These are phyloP conservation scores for Buxus sempervirens DNA, from an alignment of 164 flowering plant species.

Conservation along the genomic window DNA sequence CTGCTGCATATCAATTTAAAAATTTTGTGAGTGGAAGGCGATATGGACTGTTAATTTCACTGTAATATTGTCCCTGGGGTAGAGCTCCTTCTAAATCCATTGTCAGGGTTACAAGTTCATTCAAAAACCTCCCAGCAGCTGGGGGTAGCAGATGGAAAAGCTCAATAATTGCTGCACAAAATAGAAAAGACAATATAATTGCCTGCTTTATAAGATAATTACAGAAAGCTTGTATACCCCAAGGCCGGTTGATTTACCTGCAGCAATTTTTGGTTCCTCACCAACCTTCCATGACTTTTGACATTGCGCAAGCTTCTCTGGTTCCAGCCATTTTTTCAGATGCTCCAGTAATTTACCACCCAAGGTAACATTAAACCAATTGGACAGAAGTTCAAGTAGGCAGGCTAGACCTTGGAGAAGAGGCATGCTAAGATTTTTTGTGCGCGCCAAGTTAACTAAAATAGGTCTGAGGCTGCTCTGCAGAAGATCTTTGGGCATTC, in stretches of 20 bases:
- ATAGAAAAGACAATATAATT: constrained; percentile 2
- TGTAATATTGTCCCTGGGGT: constrained; percentile 87
- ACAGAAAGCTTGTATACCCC: neutral
- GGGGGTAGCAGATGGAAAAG: constrained; percentile 96
- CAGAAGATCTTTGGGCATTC: constrained; percentile 97
- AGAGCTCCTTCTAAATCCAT: constrained; percentile 93
- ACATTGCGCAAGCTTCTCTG: constrained; percentile 93
- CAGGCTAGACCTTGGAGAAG: constrained; percentile 97
- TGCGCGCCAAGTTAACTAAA: constrained; percentile 89
- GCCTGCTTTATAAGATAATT: neutral
- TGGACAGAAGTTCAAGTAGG: constrained; percentile 87
- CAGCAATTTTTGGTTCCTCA: constrained; percentile 99
- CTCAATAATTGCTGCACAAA: constrained; percentile 91
- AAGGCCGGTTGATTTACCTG: constrained; percentile 47
- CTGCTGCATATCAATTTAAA: constrained; percentile 79
- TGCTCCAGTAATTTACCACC: constrained; percentile 95
- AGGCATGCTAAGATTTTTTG: constrained; percentile 97
- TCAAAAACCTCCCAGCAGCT: constrained; percentile 91
- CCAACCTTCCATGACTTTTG: constrained; percentile 98
- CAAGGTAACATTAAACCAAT: constrained; percentile 96
- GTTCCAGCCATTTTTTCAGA: constrained; percentile 96
- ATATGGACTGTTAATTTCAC: constrained; percentile 98
- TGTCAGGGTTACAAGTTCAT: constrained; percentile 90
- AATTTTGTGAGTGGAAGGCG: constrained; percentile 94
- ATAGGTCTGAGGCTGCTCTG: constrained; percentile 99